phyloP scores from a whole-genome alignment of 1,139 yeast species.

The Scheffersomyces cryptocercus region DNA sequence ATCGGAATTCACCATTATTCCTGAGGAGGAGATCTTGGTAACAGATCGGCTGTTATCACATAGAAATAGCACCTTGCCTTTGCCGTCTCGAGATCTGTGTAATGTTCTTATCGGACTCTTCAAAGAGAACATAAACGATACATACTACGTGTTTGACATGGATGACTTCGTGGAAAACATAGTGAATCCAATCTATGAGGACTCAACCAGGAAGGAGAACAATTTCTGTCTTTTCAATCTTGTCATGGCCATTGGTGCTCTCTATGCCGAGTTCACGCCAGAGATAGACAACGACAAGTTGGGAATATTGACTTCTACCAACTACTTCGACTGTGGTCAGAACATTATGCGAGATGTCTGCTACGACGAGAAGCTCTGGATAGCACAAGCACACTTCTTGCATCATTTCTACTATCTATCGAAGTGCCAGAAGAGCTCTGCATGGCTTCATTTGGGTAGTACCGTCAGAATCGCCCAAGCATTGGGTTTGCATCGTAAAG shows the following conservation, averaged over 20 bases:
- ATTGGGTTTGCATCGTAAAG: conserved; percentile 25
- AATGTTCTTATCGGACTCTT: conserved; percentile 13
- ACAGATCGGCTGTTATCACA: conserved; percentile 16
- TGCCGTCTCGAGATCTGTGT: conserved; percentile 14
- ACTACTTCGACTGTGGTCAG: conserved; percentile 34
- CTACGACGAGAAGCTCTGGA: conserved; percentile 43
- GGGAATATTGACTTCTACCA: conserved; percentile 5
- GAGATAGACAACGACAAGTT: conserved; percentile 14
- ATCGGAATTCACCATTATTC: conserved; percentile 12
- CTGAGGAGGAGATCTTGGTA: conserved; percentile 16
- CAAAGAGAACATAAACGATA: conserved; percentile 19
- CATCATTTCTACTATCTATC: conserved; percentile 39
- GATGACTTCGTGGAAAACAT: conserved; percentile 16
- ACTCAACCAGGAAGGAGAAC: conserved; percentile 5
- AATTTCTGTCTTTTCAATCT: conserved; percentile 27
- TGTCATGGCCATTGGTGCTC: conserved; percentile 42
- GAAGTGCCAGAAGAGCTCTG: conserved; percentile 36
- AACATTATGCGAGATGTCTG: conserved; percentile 26
- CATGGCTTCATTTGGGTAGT: conserved; percentile 37
- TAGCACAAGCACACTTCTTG: conserved; percentile 41
- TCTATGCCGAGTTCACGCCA: conserved; percentile 23
- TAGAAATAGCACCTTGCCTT: conserved; percentile 9
- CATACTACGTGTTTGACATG: conserved; percentile 30
- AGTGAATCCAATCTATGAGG: conserved; percentile 16
- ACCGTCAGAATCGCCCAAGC: conserved; percentile 28